Conservation (phyloP, 768 basidiomycete genomes). For the Filobasidium wieringae region DNA sequence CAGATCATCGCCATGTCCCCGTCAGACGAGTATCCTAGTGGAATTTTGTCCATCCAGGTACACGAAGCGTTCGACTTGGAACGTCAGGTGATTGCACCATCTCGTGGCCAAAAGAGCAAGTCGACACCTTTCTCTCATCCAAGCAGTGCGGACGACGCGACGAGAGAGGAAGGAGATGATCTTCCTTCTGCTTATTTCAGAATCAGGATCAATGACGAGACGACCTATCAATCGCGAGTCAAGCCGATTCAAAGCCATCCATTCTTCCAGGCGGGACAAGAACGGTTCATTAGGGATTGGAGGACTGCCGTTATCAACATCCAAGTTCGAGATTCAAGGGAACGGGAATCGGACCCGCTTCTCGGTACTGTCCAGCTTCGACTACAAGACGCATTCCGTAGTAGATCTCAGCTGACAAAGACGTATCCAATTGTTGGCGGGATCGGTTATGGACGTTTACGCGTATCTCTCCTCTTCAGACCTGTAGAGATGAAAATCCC, state of each 20-base stretch:
- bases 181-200: slow-evolving; percentile 9
- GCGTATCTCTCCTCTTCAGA: slow-evolving; percentile 7
- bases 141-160: slow-evolving; percentile 1
- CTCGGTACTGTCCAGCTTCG: slow-evolving; percentile 5
- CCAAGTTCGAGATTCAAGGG: slow-evolving; percentile 4
- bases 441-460: slow-evolving; percentile 4
- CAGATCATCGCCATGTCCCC: background rate
- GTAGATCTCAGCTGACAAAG: slow-evolving; percentile 2
- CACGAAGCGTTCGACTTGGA: slow-evolving; percentile 10
- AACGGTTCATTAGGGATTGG: slow-evolving; percentile 9
- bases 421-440: slow-evolving; percentile 2
- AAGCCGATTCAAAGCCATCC: slow-evolving; percentile 8
- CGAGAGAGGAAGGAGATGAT: slow-evolving; percentile 5
- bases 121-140: slow-evolving; percentile 4
- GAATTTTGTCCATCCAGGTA: slow-evolving; percentile 11
- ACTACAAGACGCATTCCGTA: slow-evolving; percentile 3
- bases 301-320: background rate
- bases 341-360: slow-evolving; percentile 7
- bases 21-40: slow-evolving; percentile 1
- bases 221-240: slow-evolving; percentile 7
- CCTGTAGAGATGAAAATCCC: background rate
- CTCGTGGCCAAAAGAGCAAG: background rate
- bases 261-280: slow-evolving; percentile 8
- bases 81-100: slow-evolving; percentile 1
- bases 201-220: slow-evolving; percentile 11